Evolutionary conservation across 2,329 filamentous ascomycete species (phyloP).

Genomic region (Triangularia setosa): DNA sequence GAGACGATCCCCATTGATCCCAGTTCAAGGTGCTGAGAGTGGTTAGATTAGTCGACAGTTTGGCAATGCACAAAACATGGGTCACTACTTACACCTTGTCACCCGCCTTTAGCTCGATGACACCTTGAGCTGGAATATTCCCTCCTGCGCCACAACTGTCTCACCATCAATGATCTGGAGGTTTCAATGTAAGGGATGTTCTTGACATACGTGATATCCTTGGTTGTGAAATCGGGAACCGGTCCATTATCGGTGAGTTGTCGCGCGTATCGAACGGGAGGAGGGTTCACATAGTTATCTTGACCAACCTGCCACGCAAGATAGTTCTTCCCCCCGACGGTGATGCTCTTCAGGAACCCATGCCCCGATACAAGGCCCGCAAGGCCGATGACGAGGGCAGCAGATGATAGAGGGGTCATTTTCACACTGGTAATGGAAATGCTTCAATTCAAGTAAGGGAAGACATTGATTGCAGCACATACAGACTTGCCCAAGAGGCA

Average conservation of each 20-base stretch:
- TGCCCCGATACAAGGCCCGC: slow-evolving; percentile 24
- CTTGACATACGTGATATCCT: slow-evolving; percentile 23
- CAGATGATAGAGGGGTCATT: slow-evolving; percentile 6
- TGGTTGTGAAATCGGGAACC: slow-evolving; percentile 25
- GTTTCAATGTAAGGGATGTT: not conserved
- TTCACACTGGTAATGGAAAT: not conserved
- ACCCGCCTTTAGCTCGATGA: slow-evolving; percentile 23
- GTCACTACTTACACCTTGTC: slow-evolving; percentile 20
- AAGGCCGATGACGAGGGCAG: slow-evolving; percentile 6
- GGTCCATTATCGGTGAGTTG: slow-evolving; percentile 25
- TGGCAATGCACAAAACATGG: not conserved
- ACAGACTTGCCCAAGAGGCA: not conserved
- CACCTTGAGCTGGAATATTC: slow-evolving; percentile 17
- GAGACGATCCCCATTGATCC: slow-evolving; percentile 34
- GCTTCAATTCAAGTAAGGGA: not conserved
- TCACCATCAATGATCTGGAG: not conserved
- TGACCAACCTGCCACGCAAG: slow-evolving; percentile 29
- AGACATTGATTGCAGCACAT: too few relatives aligned
- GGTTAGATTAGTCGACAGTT: not conserved
- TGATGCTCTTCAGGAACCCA: slow-evolving; percentile 29
- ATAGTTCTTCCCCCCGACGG: slow-evolving; percentile 28
- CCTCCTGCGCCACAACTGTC: slow-evolving; percentile 20
- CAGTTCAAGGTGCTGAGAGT: slow-evolving; percentile 22
- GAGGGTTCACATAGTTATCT: slow-evolving; percentile 28
- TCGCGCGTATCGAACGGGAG: slow-evolving; percentile 27